These are phyloP conservation scores for Ascochyta pisi DNA, from an alignment of 2,329 filamentous ascomycete species.

Conservation along the genomic window DNA sequence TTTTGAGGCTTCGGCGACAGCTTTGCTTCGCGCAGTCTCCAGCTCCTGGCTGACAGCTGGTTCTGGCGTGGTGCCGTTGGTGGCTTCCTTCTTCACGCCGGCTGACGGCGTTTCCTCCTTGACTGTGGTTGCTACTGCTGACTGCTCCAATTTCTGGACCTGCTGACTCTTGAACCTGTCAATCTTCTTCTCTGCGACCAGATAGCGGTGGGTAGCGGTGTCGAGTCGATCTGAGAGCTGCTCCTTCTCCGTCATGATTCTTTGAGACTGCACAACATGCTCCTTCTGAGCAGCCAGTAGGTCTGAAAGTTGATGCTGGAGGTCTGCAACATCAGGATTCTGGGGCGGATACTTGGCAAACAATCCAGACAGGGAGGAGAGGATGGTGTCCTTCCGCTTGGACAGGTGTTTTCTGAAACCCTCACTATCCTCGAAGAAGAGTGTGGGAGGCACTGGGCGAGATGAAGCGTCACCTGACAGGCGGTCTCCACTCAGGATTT, in stretches of 20 bases:
- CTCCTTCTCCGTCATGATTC: conserved; percentile 78
- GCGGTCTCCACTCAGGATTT: conserved; percentile 50
- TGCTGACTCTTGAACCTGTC: conserved; percentile 88
- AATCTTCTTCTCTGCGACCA: conserved; percentile 93
- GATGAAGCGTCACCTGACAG: conserved; percentile 33
- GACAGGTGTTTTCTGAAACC: conserved; percentile 81
- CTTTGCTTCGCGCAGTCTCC: conserved; percentile 78
- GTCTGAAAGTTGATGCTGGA: conserved; percentile 77
- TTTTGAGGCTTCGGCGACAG: conserved; percentile 76
- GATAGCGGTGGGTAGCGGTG: conserved; percentile 85
- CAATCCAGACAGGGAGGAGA: conserved; percentile 73
- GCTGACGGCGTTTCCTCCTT: conserved; percentile 53
- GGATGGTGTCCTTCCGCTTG: conserved; percentile 77
- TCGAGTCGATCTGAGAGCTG: conserved; percentile 86
- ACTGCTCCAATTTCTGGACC: conserved; percentile 89
- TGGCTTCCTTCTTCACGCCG: conserved; percentile 58
- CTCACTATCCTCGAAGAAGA: conserved; percentile 63
- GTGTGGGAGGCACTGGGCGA: conserved; percentile 58
- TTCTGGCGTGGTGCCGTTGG: conserved; percentile 66
- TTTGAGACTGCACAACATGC: conserved; percentile 76
- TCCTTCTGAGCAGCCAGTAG: conserved; percentile 84
- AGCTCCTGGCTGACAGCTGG: conserved; percentile 68
- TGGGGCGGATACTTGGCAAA: conserved; percentile 61
- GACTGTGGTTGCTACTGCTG: conserved; percentile 61
- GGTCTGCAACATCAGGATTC: conserved; percentile 71